Conservation (phyloP, 2,329 filamentous ascomycete genomes). For the Penicillium palitans region DNA sequence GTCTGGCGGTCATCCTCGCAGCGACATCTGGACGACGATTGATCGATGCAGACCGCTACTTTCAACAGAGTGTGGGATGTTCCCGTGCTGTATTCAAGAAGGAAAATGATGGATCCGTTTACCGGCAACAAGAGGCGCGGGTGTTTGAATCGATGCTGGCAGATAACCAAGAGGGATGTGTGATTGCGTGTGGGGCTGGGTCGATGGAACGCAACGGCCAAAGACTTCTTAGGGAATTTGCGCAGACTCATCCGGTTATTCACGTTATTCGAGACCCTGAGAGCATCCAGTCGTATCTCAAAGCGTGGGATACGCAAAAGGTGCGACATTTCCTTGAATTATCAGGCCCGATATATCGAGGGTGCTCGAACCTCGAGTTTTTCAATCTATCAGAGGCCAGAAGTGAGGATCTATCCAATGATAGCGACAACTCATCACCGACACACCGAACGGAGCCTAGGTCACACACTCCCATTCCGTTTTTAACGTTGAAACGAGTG, state of each 20-base stretch:
- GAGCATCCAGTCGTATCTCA: conserved; percentile 65
- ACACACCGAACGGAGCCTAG: conserved; percentile 38
- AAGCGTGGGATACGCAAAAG: conserved; percentile 56
- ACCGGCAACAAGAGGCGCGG: conserved; percentile 63
- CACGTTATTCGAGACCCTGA: conserved; percentile 66
- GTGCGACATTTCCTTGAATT: conserved; percentile 59
- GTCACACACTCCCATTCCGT: conserved; percentile 53
- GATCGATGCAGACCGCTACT: conserved; percentile 68
- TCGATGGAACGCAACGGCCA: conserved; percentile 67
- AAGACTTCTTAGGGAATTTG: conserved; percentile 61
- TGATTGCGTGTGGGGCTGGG: conserved; percentile 70
- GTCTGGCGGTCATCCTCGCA: conserved; percentile 72
- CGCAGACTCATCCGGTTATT: conserved; percentile 67
- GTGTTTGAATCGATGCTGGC: conserved; percentile 62
- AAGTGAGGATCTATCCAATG: conserved; percentile 28
- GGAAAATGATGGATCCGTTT: conserved; percentile 60
- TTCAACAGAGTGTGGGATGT: conserved; percentile 63
- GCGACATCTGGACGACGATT: conserved; percentile 68
- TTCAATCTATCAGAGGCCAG: conserved; percentile 67
- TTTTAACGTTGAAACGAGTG: conserved; percentile 66
- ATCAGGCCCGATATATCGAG: conserved; percentile 56
- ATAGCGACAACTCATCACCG: conserved; percentile 28
- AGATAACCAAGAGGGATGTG: conserved; percentile 59
- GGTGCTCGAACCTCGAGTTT: conserved; percentile 73
- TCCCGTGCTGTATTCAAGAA: conserved; percentile 65